Evolutionary conservation across 2,329 filamentous ascomycete genomes (phyloP).

Genomic region (Didymella keratinophila): DNA sequence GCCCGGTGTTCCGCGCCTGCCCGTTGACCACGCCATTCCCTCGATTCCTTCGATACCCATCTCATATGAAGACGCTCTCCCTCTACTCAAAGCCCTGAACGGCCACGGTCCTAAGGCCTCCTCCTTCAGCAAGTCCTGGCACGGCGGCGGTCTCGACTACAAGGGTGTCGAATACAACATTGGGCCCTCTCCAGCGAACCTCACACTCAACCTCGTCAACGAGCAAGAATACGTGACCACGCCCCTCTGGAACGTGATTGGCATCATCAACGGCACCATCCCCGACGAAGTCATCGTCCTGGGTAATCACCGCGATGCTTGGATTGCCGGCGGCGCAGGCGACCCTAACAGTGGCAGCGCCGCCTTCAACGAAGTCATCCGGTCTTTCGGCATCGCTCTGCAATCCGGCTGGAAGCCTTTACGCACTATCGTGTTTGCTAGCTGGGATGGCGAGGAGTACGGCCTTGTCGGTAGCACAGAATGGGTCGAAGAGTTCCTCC

Average conservation of each 20-base stretch:
- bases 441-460: conserved; percentile 77
- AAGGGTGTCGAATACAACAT: conserved; percentile 86
- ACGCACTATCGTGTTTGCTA: conserved; percentile 87
- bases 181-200: conserved; percentile 76
- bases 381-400: conserved; percentile 75
- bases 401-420: conserved; percentile 81
- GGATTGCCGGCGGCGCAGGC: conserved; percentile 83
- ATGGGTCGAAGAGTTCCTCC: conserved; percentile 89
- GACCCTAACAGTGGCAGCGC: conserved; percentile 87
- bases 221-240: conserved; percentile 60
- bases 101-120: conserved; percentile 81
- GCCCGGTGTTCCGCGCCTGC: conserved; percentile 80
- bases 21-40: conserved; percentile 74
- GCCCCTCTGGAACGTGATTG: conserved; percentile 77
- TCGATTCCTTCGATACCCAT: conserved; percentile 91
- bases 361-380: conserved; percentile 78
- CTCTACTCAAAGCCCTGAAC: conserved; percentile 88
- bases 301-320: conserved; percentile 92
- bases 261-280: conserved; percentile 86
- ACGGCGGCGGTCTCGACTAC: conserved; percentile 74
- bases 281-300: conserved; percentile 86
- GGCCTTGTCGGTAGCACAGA: conserved; percentile 86
- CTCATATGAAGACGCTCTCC: conserved; percentile 85
- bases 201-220: conserved; percentile 62
- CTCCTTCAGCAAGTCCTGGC: conserved; percentile 77